Conservation (phyloP, 2,329 filamentous ascomycete genomes). For the Apiospora arundinis region DNA sequence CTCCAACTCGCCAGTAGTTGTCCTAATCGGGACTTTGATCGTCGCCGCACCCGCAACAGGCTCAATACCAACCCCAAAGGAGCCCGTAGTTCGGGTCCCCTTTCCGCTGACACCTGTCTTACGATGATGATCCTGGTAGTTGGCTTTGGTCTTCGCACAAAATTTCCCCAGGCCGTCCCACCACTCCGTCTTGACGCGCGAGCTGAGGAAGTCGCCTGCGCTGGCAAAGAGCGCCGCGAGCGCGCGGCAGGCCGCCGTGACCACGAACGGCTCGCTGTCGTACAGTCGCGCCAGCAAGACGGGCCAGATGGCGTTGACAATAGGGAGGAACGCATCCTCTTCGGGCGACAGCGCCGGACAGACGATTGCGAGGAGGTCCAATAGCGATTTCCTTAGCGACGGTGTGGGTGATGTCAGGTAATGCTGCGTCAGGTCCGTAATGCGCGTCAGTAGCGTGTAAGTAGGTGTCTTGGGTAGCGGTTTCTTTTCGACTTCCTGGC, state of each 20-base stretch:
- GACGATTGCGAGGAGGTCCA: slow-evolving; percentile 77
- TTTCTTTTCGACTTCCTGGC: slow-evolving; percentile 51
- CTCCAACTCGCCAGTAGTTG: background rate
- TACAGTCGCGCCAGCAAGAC: slow-evolving; percentile 73
- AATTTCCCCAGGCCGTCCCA: slow-evolving; percentile 57
- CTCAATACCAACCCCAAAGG: slow-evolving; percentile 21
- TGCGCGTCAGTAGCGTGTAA: slow-evolving; percentile 80
- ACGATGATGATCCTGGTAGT: background rate
- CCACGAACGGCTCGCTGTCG: slow-evolving; percentile 72
- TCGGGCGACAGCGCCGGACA: slow-evolving; percentile 75
- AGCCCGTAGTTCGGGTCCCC: background rate
- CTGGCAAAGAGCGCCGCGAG: slow-evolving; percentile 71
- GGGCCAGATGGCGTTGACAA: slow-evolving; percentile 92
- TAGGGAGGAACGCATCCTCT: slow-evolving; percentile 83
- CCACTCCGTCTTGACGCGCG: slow-evolving; percentile 79
- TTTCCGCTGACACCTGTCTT: background rate
- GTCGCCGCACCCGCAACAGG: background rate
- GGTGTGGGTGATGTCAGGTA: slow-evolving; percentile 88
- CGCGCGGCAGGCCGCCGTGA: slow-evolving; percentile 72
- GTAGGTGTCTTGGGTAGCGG: slow-evolving; percentile 75
- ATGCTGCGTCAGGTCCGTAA: slow-evolving; percentile 84
- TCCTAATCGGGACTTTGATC: background rate
- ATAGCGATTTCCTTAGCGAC: slow-evolving; percentile 76
- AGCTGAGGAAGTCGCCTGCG: slow-evolving; percentile 82
- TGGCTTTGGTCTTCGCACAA: slow-evolving; percentile 52